These are phyloP conservation scores for Fragaria vesca DNA, from an alignment of 306 rosid genomes.

Conservation along the genomic window DNA sequence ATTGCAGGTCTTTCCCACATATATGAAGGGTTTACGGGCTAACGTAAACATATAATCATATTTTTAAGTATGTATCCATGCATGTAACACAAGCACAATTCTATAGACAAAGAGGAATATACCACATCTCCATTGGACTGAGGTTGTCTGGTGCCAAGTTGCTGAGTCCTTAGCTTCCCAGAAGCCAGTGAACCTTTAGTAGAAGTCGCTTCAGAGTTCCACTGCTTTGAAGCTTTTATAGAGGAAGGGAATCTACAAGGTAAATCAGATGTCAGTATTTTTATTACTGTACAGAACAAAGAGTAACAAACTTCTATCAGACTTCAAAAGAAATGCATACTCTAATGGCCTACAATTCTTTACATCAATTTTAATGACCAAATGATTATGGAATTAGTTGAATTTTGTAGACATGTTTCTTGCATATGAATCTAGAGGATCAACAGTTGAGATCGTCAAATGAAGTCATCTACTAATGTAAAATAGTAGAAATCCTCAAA, in stretches of 20 bases:
- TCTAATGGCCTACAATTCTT: no score
- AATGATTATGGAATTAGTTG: no score
- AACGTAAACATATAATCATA: not conserved
- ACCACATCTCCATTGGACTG: conserved; percentile 69
- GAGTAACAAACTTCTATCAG: not conserved
- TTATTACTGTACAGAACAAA: conserved; percentile 12
- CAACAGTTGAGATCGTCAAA: no score
- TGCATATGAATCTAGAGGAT: no score
- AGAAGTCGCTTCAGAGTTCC: conserved; percentile 50
- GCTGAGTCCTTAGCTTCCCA: conserved; percentile 46
- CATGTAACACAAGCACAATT: not conserved
- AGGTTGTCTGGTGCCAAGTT: conserved; percentile 39
- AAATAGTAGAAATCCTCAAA: no score
- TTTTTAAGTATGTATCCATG: not conserved
- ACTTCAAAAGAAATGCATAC: conserved; percentile 4
- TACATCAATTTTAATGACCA: no score
- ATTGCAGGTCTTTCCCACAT: no score
- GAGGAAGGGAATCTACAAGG: conserved; percentile 65
- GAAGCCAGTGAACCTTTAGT: conserved; percentile 65
- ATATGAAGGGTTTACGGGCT: not conserved
- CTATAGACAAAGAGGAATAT: conserved; percentile 3
- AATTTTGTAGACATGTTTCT: no score
- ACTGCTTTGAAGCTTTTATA: conserved; percentile 46
- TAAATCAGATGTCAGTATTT: conserved; percentile 15
- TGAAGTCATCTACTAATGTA: no score